Base-by-base conservation (phyloP, 2,329 filamentous ascomycete genomes). In the Botrytis porri region DNA sequence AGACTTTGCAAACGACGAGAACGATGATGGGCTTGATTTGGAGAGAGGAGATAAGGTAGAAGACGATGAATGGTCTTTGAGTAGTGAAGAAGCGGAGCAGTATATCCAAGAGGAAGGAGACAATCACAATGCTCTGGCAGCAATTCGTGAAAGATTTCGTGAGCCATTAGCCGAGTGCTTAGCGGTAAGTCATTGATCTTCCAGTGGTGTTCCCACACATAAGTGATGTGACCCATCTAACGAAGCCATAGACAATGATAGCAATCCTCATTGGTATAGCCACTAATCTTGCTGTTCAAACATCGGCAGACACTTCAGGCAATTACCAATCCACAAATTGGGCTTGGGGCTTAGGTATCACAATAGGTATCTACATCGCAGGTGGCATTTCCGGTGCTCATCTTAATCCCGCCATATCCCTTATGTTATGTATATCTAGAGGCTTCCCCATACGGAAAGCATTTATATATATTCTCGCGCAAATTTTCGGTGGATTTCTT, bases 331-430 rank as follows among this genome's bases (percentile, higher is more conserved):
- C 84, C 16, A 82, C 83, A 4, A 78, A 79, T 32, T 84, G 82
- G 83, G 82, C 84, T 8, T 88, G 87, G 87, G 87, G 87, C 1
- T 81, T 88, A 18, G 86, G 84, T 0, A 84, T 84, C 37, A 89
- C 88, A 84, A 81, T 84, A 39, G 84, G 80, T 22, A 84, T 85
- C 74, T 85, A 85, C 74, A 82, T 85, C 43, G 83, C 82, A 32
- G 84, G 84, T 82, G 84, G 84, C 70, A 82, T 85, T 22, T 85
- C 84, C 16, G 84, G 84, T 71, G 84, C 83, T 7, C 84, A 85
- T 70, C 79, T 85, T 37, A 85, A 85, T 67, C 84, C 84, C 0
- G 79, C 81, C 14, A 80, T 85, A 45, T 84, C 83, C 4, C 77
- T 83, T 2, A 82, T 84, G 80, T 78, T 85, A 10, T 85, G 81